Percentiles rank a stretch among this genome's conserved stretches.
Conservation (phyloP, 352 stramenopile genomes). For the Globisporangium sylvaticum region DNA sequence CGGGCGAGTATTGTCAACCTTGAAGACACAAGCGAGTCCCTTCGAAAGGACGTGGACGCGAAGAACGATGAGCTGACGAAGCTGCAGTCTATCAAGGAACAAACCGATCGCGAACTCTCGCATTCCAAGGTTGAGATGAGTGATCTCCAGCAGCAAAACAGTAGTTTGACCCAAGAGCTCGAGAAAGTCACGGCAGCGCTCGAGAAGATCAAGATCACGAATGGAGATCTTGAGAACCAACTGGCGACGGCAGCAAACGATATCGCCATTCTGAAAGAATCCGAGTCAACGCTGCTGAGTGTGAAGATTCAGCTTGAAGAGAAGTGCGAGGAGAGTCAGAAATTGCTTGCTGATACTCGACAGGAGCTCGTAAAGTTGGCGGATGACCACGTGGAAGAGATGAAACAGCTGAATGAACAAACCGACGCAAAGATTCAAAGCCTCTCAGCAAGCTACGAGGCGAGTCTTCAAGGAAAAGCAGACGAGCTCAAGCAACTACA, state of each 20-base stretch:
- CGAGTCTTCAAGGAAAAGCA: conserved; percentile 1
- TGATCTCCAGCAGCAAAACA: conserved; percentile 22
- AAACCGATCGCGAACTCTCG: conserved; percentile 12
- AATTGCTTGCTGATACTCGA: not conserved
- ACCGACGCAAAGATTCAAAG: not conserved
- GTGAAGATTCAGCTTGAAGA: conserved; percentile 3
- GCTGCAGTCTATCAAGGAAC: not conserved
- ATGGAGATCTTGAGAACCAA: conserved; percentile 1
- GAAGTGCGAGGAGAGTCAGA: not conserved
- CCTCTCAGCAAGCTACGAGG: not conserved
- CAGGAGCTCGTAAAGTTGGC: not conserved
- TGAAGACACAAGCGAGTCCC: not conserved
- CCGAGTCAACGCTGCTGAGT: conserved; percentile 1
- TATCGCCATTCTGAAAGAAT: conserved; percentile 2
- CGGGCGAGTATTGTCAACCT: not conserved
- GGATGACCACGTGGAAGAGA: not conserved
- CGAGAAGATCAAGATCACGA: conserved; percentile 3
- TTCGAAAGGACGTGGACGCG: conserved; percentile 3
- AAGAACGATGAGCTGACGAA: not conserved
- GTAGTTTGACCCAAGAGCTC: conserved; percentile 19
- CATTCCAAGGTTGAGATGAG: conserved; percentile 14
- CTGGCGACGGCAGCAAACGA: not conserved
- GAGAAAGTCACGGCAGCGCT: not conserved
- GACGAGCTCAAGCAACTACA: conserved; percentile 8
- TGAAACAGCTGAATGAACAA: not conserved